These are phyloP conservation scores for Anthoceros angustus DNA, from an alignment of 225 moss, liverwort and hornwort genomes.

Conservation along the genomic window DNA sequence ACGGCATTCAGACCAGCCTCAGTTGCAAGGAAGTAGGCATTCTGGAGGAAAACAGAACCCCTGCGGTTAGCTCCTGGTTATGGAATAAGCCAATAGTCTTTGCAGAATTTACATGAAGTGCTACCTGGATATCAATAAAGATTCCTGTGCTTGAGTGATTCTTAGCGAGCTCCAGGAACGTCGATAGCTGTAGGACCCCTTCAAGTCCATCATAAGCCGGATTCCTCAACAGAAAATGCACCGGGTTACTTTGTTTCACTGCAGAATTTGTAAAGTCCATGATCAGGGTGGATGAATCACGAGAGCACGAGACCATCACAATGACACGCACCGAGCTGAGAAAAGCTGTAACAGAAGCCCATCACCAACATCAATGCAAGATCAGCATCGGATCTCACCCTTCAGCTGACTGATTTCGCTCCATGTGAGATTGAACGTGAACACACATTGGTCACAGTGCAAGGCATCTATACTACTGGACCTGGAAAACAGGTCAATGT, in stretches of 20 bases:
- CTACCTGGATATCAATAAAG: constrained; percentile 30
- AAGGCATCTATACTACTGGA: not conserved
- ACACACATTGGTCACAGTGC: constrained; percentile 20
- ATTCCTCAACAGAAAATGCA: not conserved
- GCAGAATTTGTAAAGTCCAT: not conserved
- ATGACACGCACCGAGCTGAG: not conserved
- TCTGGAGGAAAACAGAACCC: constrained; percentile 19
- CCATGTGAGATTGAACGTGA: constrained; percentile 57
- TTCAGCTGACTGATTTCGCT: constrained; percentile 28
- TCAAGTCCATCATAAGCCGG: constrained; percentile 11
- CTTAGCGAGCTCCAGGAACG: constrained; percentile 27
- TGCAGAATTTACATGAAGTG: no score
- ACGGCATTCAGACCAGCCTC: constrained; percentile 35
- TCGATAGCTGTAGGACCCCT: constrained; percentile 17
- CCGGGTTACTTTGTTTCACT: constrained; percentile 2
- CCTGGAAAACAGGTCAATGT: constrained; percentile 21
- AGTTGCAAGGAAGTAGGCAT: constrained; percentile 61
- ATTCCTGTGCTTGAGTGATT: constrained; percentile 24
- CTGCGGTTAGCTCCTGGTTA: not conserved
- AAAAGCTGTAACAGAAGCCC: not conserved
- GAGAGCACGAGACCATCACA: no score
- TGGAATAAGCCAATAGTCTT: no score
- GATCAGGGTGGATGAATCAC: not conserved
- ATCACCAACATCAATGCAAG: not conserved
- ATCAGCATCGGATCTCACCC: constrained; percentile 21